These are phyloP conservation scores for Scheffersomyces segobiensis DNA, from an alignment of 1,139 yeast species.

Conservation along the genomic window DNA sequence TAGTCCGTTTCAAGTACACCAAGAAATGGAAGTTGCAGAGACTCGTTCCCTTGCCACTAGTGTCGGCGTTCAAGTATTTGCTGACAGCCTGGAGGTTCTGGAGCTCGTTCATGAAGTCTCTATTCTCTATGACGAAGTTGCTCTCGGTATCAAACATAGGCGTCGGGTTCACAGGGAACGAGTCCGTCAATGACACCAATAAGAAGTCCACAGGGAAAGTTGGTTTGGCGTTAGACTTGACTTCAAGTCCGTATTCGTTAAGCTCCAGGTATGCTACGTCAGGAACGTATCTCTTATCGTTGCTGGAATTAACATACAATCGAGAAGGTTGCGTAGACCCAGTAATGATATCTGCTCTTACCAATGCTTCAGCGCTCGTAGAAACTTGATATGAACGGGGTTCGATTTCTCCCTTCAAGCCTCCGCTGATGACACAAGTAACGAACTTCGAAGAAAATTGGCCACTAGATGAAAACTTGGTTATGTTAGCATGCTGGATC, in stretches of 20 bases:
- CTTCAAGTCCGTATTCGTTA: constrained; percentile 87
- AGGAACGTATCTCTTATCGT: constrained; percentile 80
- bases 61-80: constrained; percentile 45
- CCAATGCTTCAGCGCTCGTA: constrained; percentile 82
- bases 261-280: constrained; percentile 83
- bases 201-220: constrained; percentile 95
- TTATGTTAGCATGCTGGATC: constrained; percentile 58
- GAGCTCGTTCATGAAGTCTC: constrained; percentile 71
- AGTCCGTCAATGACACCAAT: constrained; percentile 86
- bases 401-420: constrained; percentile 82
- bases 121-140: constrained; percentile 72
- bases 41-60: constrained; percentile 41
- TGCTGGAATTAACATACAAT: constrained; percentile 76
- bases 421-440: constrained; percentile 91
- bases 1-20: constrained; percentile 53
- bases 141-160: constrained; percentile 45
- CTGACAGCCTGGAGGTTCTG: constrained; percentile 56
- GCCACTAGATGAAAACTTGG: constrained; percentile 69
- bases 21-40: constrained; percentile 74
- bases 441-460: constrained; percentile 84
- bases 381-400: constrained; percentile 90
- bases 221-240: constrained; percentile 89
- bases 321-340: constrained; percentile 92
- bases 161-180: constrained; percentile 72
- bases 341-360: constrained; percentile 78